Conservation (phyloP, 2,329 filamentous ascomycete genomes). For the Fusarium sterilihyphosum region DNA sequence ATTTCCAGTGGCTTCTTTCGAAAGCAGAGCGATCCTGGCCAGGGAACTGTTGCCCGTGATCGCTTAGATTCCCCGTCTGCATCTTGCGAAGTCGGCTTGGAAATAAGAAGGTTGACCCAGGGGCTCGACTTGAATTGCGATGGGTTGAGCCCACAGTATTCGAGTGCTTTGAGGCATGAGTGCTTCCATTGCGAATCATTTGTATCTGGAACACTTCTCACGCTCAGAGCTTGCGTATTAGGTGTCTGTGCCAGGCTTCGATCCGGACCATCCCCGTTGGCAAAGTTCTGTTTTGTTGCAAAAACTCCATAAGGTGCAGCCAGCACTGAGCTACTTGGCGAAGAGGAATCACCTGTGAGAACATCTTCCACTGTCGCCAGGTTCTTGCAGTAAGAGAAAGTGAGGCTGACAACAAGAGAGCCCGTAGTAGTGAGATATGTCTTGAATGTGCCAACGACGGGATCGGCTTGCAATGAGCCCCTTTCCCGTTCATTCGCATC, state of each 20-base stretch:
- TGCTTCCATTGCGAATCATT: conserved; percentile 59
- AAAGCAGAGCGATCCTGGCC: conserved; percentile 65
- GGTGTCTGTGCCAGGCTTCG: conserved; percentile 58
- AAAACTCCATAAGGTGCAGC: conserved; percentile 64
- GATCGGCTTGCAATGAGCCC: conserved; percentile 28
- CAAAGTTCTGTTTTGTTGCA: conserved; percentile 41
- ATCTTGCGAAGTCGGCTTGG: conserved; percentile 56
- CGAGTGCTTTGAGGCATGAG: conserved; percentile 61
- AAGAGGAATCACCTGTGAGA: conserved; percentile 51
- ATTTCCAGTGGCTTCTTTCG: conserved; percentile 58
- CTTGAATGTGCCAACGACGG: conserved; percentile 60
- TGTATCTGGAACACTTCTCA: conserved; percentile 53
- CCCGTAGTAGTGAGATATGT: conserved; percentile 67
- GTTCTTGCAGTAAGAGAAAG: conserved; percentile 58
- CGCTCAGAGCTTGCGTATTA: conserved; percentile 60
- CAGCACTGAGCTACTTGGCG: conserved; percentile 58
- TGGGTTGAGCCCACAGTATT: conserved; percentile 59
- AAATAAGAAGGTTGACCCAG: conserved; percentile 63
- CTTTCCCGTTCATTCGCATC: conserved; percentile 29
- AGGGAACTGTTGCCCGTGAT: conserved; percentile 58
- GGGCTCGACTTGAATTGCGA: conserved; percentile 55
- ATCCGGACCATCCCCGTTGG: conserved; percentile 44
- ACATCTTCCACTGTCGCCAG: conserved; percentile 59
- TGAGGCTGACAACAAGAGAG: conserved; percentile 60
- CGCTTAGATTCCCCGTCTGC: conserved; percentile 54